Evolutionary conservation across 768 basidiomycete genomes (phyloP).

Genomic region (Cystobasidium onofrii): DNA sequence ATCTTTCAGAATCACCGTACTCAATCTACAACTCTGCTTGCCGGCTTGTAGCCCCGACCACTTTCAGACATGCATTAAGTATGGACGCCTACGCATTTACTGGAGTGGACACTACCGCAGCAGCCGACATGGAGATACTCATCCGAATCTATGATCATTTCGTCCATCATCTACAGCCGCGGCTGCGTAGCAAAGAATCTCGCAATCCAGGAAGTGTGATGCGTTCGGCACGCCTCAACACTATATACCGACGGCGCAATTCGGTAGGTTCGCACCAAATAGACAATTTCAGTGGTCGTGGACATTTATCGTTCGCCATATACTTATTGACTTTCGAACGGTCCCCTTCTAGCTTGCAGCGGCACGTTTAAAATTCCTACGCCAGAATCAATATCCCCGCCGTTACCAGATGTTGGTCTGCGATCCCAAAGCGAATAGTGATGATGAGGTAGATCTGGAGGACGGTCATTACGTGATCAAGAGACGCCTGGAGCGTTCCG

Average conservation of each 20-base stretch:
- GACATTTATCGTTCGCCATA: not conserved
- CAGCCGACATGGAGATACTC: not conserved
- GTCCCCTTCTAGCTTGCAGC: not conserved
- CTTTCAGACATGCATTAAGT: conserved; percentile 3
- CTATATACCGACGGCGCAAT: conserved; percentile 8
- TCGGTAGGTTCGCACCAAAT: not conserved
- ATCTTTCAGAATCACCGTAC: conserved; percentile 9
- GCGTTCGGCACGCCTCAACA: conserved; percentile 6
- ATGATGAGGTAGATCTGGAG: not conserved
- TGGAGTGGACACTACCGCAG: conserved; percentile 8
- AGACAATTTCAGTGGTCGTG: not conserved
- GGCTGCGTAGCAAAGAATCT: not conserved
- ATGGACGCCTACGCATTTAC: conserved; percentile 3
- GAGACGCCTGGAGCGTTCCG: not conserved
- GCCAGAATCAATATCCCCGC: conserved; percentile 6
- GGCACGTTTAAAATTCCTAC: conserved; percentile 1
- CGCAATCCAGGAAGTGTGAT: conserved; percentile 3
- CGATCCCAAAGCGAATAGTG: conserved; percentile 7
- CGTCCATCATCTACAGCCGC: not conserved
- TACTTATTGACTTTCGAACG: not conserved
- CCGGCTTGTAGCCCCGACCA: not conserved
- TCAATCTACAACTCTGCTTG: conserved; percentile 6
- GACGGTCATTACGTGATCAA: conserved; percentile 8
- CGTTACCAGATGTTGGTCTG: not conserved
- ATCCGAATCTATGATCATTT: conserved; percentile 9